Evolutionary conservation across 2,329 filamentous ascomycete genomes (phyloP).

Genomic region (Pseudomassariella vexata): DNA sequence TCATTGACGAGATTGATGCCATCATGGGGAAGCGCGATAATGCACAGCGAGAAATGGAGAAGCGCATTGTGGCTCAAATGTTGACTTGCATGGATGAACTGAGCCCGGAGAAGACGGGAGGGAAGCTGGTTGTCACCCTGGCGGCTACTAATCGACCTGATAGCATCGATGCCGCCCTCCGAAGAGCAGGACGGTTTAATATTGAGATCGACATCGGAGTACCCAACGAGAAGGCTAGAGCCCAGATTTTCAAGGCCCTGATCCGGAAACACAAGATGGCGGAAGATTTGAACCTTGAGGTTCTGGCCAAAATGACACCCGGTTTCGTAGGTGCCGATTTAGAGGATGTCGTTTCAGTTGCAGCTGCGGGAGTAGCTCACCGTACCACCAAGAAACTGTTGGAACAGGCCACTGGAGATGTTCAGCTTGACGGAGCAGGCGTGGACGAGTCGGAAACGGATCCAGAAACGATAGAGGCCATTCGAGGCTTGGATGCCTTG

Average conservation of each 20-base stretch:
- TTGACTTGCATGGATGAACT: constrained; percentile 83
- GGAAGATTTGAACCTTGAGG: constrained; percentile 65
- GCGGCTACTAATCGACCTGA: constrained; percentile 88
- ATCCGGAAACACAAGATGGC: constrained; percentile 60
- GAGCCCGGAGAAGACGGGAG: constrained; percentile 60
- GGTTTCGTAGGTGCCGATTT: constrained; percentile 93
- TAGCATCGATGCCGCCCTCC: constrained; percentile 73
- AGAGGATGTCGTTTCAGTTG: constrained; percentile 51
- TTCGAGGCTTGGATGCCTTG: constrained; percentile 16
- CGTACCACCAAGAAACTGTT: constrained; percentile 17
- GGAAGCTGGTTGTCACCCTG: constrained; percentile 78
- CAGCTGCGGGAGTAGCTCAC: constrained; percentile 31
- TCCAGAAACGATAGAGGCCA: constrained; percentile 7
- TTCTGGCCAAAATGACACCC: constrained; percentile 77
- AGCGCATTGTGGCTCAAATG: constrained; percentile 77
- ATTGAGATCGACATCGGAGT: constrained; percentile 83
- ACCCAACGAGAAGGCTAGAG: constrained; percentile 71
- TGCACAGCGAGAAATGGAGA: constrained; percentile 83
- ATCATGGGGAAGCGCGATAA: constrained; percentile 84
- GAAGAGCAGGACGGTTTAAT: constrained; percentile 71
- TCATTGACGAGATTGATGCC: constrained; percentile 88
- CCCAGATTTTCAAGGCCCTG: constrained; percentile 70
- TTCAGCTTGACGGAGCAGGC: not conserved
- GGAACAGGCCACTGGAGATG: not conserved
- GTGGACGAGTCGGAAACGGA: constrained; percentile 17